Conservation (phyloP, 2,329 filamentous ascomycete species). For the Curvularia eragrostidis region DNA sequence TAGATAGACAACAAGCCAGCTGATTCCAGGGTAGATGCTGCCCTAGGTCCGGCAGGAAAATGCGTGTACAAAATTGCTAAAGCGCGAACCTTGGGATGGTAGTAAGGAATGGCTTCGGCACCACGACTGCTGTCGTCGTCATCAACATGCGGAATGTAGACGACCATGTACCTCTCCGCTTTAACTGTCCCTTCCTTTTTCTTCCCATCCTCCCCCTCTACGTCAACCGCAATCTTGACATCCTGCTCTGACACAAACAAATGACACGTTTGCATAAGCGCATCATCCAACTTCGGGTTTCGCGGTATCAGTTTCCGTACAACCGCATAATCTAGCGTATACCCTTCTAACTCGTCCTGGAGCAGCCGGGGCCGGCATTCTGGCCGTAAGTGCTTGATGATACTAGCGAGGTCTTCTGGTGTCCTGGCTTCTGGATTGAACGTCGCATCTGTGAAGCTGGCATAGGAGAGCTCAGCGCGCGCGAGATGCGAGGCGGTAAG, state of each 20-base stretch:
- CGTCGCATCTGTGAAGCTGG: conserved; percentile 53
- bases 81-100: conserved; percentile 78
- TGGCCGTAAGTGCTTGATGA: conserved; percentile 58
- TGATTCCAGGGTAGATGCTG: conserved; percentile 31
- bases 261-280: conserved; percentile 83
- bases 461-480: conserved; percentile 75
- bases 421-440: conserved; percentile 43
- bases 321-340: conserved; percentile 66
- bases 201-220: conserved; percentile 33
- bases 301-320: conserved; percentile 81
- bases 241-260: conserved; percentile 60
- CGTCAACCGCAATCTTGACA: conserved; percentile 2
- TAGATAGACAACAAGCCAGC: conserved; percentile 58
- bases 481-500: conserved; percentile 80
- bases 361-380: conserved; percentile 47
- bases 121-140: conserved; percentile 26
- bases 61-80: conserved; percentile 79
- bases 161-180: conserved; percentile 63
- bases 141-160: conserved; percentile 78
- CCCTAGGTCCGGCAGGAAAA: conserved; percentile 27
- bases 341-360: conserved; percentile 41
- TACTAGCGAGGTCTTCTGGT: conserved; percentile 48
- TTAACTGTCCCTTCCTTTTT: conserved; percentile 34
- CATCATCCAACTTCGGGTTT: conserved; percentile 76
- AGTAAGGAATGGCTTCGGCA: conserved; percentile 76